These are phyloP conservation scores for Chytriomyces sp. DNA, from an alignment of 192 early-diverging fungal species.

Conservation along the genomic window DNA sequence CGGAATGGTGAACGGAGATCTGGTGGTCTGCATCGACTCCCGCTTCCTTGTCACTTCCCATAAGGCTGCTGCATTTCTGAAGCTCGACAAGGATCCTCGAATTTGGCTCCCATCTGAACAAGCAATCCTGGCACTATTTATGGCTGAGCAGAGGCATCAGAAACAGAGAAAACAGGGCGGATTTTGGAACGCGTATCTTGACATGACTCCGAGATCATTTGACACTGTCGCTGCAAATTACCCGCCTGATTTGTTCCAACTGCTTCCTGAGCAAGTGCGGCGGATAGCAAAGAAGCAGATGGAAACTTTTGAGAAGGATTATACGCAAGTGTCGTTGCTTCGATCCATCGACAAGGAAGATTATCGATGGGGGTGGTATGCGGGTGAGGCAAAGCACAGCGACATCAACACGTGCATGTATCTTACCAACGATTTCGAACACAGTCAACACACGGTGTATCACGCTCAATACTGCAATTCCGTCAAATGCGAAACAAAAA, in stretches of 20 bases:
- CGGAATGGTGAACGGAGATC: constrained; percentile 7
- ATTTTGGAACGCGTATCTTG: neutral
- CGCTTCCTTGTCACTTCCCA: constrained; percentile 30
- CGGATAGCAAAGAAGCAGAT: neutral
- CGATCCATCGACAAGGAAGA: neutral
- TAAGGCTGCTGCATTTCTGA: neutral
- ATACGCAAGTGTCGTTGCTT: neutral
- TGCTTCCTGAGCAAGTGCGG: neutral
- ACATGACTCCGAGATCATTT: neutral
- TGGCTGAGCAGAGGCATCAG: neutral
- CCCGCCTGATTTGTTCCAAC: neutral
- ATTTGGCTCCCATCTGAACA: constrained; percentile 1
- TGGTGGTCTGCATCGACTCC: constrained; percentile 12
- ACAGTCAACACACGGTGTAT: constrained; percentile 49
- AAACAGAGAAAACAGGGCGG: neutral
- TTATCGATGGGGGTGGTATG: neutral
- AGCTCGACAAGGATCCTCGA: neutral
- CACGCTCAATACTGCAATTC: constrained; percentile 35
- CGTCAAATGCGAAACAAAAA: neutral
- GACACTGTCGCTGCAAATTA: neutral
- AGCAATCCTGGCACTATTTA: constrained; percentile 5
- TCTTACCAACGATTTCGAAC: neutral
- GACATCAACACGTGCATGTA: neutral
- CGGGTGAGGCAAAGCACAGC: neutral
- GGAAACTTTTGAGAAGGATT: neutral